phyloP scores from a whole-genome alignment of 371 early-diverging fungal species.

The Choanephora cucurbitarum region DNA sequence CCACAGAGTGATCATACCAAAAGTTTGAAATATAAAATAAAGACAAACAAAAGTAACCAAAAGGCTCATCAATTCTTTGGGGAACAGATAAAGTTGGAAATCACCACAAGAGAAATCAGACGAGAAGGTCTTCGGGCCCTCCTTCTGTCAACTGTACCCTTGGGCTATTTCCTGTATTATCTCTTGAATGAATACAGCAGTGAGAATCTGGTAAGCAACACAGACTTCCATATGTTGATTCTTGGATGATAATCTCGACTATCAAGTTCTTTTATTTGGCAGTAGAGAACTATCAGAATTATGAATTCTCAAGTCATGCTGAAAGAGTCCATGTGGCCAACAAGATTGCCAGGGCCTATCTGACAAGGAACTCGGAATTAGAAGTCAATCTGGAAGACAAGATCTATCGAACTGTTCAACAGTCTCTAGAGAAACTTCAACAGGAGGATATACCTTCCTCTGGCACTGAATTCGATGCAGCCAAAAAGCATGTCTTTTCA shows the following conservation, averaged over 20 bases:
- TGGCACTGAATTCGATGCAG: constrained; percentile 37
- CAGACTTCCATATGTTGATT: too few species aligned
- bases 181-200: constrained; percentile 46
- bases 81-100: constrained; percentile 33
- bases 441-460: neutral
- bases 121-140: constrained; percentile 44
- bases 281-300: constrained; percentile 48
- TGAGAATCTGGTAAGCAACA: constrained; percentile 53
- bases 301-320: constrained; percentile 23
- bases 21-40: constrained; percentile 10
- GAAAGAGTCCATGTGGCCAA: constrained; percentile 37
- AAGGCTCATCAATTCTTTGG: constrained; percentile 50
- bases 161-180: constrained; percentile 51
- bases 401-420: constrained; percentile 27
- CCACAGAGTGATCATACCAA: neutral
- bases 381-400: constrained; percentile 54
- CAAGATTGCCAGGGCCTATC: constrained; percentile 40
- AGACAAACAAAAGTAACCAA: constrained; percentile 21
- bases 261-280: constrained; percentile 53
- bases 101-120: constrained; percentile 40
- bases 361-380: constrained; percentile 39
- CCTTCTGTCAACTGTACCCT: constrained; percentile 40
- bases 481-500: constrained; percentile 43
- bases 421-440: constrained; percentile 13
- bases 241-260: neutral